phyloP scores from a whole-genome alignment of 352 stramenopile species.

The Phytophthora agathidicida region DNA sequence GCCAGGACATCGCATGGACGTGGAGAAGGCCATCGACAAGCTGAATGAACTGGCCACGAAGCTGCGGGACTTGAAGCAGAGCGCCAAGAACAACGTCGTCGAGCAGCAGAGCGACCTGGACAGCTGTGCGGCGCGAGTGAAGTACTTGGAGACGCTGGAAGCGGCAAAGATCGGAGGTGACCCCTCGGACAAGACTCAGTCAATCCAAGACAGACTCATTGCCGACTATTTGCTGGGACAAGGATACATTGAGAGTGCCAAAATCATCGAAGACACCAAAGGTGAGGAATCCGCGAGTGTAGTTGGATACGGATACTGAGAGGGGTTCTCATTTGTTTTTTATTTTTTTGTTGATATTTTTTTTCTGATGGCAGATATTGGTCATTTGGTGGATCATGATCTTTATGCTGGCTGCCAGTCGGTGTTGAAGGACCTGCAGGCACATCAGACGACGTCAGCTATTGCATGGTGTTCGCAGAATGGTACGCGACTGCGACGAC shows the following conservation, averaged over 20 bases:
- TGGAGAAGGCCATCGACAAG: slow-evolving; percentile 61
- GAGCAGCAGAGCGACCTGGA: slow-evolving; percentile 66
- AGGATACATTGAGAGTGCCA: slow-evolving; percentile 67
- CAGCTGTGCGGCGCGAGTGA: slow-evolving; percentile 50
- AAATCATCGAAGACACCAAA: slow-evolving; percentile 71
- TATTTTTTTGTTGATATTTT: slow-evolving; percentile 3
- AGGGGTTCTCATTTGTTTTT: neutral
- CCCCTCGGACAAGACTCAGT: slow-evolving; percentile 7
- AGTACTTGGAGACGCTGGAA: slow-evolving; percentile 53
- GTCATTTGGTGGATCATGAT: slow-evolving; percentile 69
- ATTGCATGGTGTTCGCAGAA: slow-evolving; percentile 80
- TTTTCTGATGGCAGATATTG: slow-evolving; percentile 41
- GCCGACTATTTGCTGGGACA: slow-evolving; percentile 78
- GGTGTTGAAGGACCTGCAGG: slow-evolving; percentile 62
- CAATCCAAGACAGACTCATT: slow-evolving; percentile 61
- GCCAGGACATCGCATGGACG: slow-evolving; percentile 60
- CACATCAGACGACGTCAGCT: slow-evolving; percentile 50
- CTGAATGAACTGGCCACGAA: slow-evolving; percentile 49
- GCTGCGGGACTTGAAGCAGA: slow-evolving; percentile 54
- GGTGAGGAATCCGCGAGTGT: slow-evolving; percentile 24
- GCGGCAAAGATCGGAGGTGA: slow-evolving; percentile 23
- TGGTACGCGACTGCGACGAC: slow-evolving; percentile 66
- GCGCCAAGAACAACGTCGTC: slow-evolving; percentile 46
- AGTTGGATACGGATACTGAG: too few species aligned
- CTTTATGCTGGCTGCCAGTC: slow-evolving; percentile 58